Conservation (phyloP, 345 rosid species). For the Brassica cretica region DNA sequence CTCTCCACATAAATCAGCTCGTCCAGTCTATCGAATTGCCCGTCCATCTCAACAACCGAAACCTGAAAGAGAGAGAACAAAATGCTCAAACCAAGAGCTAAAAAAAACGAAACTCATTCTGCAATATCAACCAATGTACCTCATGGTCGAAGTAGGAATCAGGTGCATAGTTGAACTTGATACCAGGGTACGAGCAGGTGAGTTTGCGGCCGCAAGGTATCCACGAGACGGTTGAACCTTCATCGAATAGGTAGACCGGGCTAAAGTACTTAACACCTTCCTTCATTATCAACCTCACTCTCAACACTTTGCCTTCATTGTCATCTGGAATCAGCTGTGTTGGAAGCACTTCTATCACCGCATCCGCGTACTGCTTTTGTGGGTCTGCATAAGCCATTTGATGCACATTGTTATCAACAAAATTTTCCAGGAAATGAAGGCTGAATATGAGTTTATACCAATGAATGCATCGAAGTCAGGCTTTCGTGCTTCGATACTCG, state of each 20-base stretch:
- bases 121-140: slow-evolving; percentile 36
- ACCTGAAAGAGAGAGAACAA: slow-evolving; percentile 49
- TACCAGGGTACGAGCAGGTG: slow-evolving; percentile 96
- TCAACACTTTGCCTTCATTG: slow-evolving; percentile 87
- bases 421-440: background rate
- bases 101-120: background rate
- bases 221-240: slow-evolving; percentile 91
- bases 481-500: slow-evolving; percentile 94
- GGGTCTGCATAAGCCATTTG: slow-evolving; percentile 59
- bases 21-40: slow-evolving; percentile 91
- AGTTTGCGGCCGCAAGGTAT: slow-evolving; percentile 98
- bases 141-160: slow-evolving; percentile 79
- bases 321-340: slow-evolving; percentile 85
- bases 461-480: slow-evolving; percentile 96
- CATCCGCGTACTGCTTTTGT: slow-evolving; percentile 93
- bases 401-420: background rate
- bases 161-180: slow-evolving; percentile 82
- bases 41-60: slow-evolving; percentile 94
- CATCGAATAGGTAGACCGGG: slow-evolving; percentile 91
- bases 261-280: slow-evolving; percentile 87
- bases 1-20: slow-evolving; percentile 95
- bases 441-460: slow-evolving; percentile 46
- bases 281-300: slow-evolving; percentile 92
- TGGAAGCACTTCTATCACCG: slow-evolving; percentile 91
- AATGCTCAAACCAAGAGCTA: background rate